Conservation (phyloP, 176 grass and related monocot species). For the Ampelocalamus luodianensis region DNA sequence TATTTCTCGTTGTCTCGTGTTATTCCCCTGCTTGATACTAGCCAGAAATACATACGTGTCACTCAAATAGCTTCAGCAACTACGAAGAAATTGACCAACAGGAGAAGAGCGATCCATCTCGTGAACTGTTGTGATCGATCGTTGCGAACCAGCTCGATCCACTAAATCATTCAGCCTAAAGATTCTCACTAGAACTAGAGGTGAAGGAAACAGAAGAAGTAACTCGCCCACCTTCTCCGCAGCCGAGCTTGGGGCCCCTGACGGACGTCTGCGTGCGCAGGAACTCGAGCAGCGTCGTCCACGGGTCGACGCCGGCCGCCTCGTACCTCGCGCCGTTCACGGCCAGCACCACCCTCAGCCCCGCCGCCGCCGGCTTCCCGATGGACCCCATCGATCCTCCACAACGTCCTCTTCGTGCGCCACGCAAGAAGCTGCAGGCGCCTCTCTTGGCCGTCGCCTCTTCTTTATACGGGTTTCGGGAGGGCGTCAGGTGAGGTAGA, state of each 20-base stretch:
- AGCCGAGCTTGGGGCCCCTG: conserved; percentile 80
- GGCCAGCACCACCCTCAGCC: conserved; percentile 52
- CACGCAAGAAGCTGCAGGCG: background rate
- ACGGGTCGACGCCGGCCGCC: conserved; percentile 52
- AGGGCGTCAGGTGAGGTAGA: background rate
- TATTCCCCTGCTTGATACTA: no score
- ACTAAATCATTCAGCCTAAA: no score
- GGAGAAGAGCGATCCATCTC: no score
- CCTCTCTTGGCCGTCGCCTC: background rate
- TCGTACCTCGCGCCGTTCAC: conserved; percentile 72
- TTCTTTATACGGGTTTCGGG: background rate
- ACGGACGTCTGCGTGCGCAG: conserved; percentile 63
- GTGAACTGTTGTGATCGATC: background rate
- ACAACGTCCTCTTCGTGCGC: background rate
- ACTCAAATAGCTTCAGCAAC: no score
- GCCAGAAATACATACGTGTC: no score
- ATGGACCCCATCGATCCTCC: background rate
- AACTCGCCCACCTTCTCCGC: conserved; percentile 60
- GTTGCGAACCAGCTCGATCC: background rate
- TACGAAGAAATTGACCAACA: no score
- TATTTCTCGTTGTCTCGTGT: no score
- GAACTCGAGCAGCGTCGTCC: conserved; percentile 81
- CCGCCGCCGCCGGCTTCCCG: background rate
- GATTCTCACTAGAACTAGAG: background rate
- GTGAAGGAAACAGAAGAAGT: background rate